A percentile compares a stretch with the other conserved stretches of the same genome.
phyloP scores from a whole-genome alignment of 305 asterid species.

The Fraxinus paxiana region DNA sequence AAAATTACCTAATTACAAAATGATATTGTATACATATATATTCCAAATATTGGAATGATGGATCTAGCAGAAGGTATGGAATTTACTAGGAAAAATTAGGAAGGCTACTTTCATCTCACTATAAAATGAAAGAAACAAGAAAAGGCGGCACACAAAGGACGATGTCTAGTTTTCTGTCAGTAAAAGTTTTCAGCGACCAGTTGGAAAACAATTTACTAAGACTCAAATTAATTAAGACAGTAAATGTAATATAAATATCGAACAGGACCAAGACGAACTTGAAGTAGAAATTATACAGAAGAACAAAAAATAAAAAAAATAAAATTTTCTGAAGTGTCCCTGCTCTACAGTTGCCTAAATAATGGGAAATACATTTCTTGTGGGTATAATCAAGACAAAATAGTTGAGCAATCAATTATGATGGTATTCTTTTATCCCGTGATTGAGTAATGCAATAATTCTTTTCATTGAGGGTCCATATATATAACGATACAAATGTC shows the following conservation, averaged over 20 bases:
- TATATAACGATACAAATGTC: constrained; percentile 15
- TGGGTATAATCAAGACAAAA: not conserved
- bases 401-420: not conserved
- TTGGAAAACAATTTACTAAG: not conserved
- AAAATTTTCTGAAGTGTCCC: not conserved
- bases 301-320: no score
- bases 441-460: not conserved
- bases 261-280: not conserved
- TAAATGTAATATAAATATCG: not conserved
- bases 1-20: no score
- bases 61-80: not conserved
- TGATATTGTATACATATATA: no score
- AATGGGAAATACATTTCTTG: not conserved
- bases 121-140: not conserved
- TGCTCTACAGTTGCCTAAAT: not conserved
- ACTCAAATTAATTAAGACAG: no score
- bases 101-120: not conserved
- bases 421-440: not conserved
- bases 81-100: not conserved
- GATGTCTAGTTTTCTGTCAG: not conserved
- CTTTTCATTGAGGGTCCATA: constrained; percentile 9
- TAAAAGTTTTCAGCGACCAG: not conserved
- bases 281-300: not conserved
- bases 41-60: not conserved
- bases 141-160: not conserved